Percentiles rank a stretch among this genome's conserved stretches.
These are phyloP conservation scores for Phytophthora megakarya DNA, from an alignment of 352 stramenopile species.

Conservation along the genomic window DNA sequence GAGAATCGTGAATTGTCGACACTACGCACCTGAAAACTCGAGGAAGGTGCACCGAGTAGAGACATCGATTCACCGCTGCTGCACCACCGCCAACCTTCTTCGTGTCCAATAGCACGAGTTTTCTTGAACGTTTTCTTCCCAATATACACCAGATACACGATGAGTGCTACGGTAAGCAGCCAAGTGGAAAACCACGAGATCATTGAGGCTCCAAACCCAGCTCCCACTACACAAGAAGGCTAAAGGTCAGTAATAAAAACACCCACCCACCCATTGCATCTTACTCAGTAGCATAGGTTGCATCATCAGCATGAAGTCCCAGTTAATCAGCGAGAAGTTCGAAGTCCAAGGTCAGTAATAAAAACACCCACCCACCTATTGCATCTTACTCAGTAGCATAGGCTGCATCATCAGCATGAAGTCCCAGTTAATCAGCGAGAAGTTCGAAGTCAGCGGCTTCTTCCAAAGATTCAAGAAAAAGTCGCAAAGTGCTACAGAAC, in stretches of 20 bases:
- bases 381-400: conserved; percentile 49
- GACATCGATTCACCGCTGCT: conserved; percentile 33
- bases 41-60: conserved; percentile 38
- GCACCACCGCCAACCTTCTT: conserved; percentile 65
- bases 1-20: neutral
- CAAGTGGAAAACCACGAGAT: conserved; percentile 88
- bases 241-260: neutral
- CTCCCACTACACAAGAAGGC: conserved; percentile 34
- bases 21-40: conserved; percentile 33
- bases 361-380: neutral
- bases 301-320: conserved; percentile 95
- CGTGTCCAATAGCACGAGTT: conserved; percentile 74
- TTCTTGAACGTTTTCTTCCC: conserved; percentile 80
- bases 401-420: conserved; percentile 95
- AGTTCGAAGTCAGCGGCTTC: conserved; percentile 37
- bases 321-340: conserved; percentile 93
- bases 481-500: conserved; percentile 35
- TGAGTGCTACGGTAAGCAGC: conserved; percentile 78
- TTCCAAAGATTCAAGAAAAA: conserved; percentile 43
- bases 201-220: conserved; percentile 73
- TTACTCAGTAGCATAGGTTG: conserved; percentile 80
- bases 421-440: conserved; percentile 94
- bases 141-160: conserved; percentile 83
- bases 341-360: conserved; percentile 8
- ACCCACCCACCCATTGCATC: neutral